Percentiles rank a stretch among this genome's conserved stretches.
These are phyloP conservation scores for Populus pruinosa DNA, from an alignment of 345 rosid genomes.

Conservation along the genomic window DNA sequence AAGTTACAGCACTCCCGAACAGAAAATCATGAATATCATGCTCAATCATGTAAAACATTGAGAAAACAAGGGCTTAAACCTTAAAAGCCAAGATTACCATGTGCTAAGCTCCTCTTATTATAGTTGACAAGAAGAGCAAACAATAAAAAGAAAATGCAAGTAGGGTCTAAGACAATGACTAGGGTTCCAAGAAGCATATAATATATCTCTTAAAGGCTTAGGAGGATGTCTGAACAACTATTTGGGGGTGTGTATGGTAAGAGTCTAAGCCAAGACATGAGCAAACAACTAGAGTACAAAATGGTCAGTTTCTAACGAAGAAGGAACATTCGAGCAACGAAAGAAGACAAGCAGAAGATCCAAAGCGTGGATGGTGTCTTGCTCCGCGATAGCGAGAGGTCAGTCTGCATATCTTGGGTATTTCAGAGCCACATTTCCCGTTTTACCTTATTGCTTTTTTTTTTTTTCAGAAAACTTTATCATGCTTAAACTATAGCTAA, in stretches of 20 bases:
- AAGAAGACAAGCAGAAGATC: slow-evolving; percentile 33
- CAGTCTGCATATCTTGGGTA: too few relatives aligned
- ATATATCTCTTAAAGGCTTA: not conserved
- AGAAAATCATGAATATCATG: not conserved
- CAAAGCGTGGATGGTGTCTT: slow-evolving; percentile 19
- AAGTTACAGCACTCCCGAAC: too few relatives aligned
- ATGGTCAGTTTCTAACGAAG: not conserved
- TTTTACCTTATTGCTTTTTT: too few relatives aligned
- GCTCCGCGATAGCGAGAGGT: too few relatives aligned
- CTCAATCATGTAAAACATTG: not conserved
- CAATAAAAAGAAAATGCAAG: not conserved
- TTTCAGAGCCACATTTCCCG: too few relatives aligned
- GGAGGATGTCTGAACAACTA: not conserved
- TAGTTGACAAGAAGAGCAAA: not conserved
- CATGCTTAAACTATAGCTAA: too few relatives aligned
- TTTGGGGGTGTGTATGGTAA: not conserved
- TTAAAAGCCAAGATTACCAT: not conserved
- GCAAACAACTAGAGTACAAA: not conserved
- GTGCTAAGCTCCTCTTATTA: not conserved
- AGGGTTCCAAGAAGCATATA: not conserved
- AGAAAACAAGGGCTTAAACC: not conserved
- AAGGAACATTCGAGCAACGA: slow-evolving; percentile 8
- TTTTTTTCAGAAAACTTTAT: too few relatives aligned
- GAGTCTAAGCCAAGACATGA: slow-evolving; percentile 14
- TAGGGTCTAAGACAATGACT: not conserved